phyloP scores from a whole-genome alignment of 495 filamentous ascomycete species.

The Staphylotrichum longicolle region DNA sequence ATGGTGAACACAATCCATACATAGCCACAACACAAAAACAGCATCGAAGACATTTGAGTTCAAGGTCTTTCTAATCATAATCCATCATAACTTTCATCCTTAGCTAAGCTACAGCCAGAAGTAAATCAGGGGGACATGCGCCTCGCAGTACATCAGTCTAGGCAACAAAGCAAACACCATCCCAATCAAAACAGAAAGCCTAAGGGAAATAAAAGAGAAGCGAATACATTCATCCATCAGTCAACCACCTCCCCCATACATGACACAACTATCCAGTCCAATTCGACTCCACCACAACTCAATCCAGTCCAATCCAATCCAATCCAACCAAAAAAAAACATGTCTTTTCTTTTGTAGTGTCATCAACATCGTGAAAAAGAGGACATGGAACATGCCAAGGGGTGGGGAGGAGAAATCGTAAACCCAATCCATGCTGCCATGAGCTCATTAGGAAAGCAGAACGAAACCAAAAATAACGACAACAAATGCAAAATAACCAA shows the following conservation, averaged over 20 bases:
- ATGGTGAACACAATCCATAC: too few species aligned
- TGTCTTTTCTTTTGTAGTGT: constrained; percentile 11
- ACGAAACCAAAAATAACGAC: constrained; percentile 4
- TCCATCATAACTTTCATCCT: not conserved
- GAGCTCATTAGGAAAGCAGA: constrained; percentile 11
- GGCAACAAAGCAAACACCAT: not conserved
- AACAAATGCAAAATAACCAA: constrained; percentile 20
- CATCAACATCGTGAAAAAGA: constrained; percentile 14
- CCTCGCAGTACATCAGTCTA: constrained; percentile 13
- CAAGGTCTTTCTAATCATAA: not conserved
- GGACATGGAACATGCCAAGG: not conserved
- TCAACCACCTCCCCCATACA: not conserved
- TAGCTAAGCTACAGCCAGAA: not conserved
- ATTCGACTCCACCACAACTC: too few species aligned
- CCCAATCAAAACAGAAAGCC: not conserved
- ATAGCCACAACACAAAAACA: too few species aligned
- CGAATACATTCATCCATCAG: not conserved
- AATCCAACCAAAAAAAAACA: not conserved
- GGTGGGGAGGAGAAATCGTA: not conserved
- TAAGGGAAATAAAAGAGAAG: not conserved
- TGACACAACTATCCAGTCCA: not conserved
- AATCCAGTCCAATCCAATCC: too few species aligned
- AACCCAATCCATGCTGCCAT: constrained; percentile 10
- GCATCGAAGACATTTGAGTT: too few species aligned
- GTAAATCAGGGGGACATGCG: not conserved